These are phyloP conservation scores for Fraxinus anomala DNA, from an alignment of 257 asterid genomes.

Conservation along the genomic window DNA sequence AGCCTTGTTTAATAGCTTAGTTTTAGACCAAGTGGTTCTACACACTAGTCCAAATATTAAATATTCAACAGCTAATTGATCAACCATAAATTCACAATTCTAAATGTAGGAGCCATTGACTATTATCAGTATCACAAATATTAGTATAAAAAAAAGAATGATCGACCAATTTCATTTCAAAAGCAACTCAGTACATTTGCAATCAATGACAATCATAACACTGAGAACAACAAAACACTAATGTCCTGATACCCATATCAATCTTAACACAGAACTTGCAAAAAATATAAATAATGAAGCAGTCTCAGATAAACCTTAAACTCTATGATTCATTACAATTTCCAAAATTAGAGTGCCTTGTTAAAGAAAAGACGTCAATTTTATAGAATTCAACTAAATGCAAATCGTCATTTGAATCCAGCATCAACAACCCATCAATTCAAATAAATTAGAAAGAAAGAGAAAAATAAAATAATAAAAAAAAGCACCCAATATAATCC, in stretches of 20 bases:
- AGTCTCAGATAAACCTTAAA: neutral
- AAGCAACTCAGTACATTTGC: neutral
- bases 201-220: neutral
- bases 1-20: no score
- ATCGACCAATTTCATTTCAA: neutral
- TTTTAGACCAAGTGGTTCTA: no score
- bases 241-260: neutral
- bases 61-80: neutral
- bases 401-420: neutral
- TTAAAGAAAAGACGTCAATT: neutral
- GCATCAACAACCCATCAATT: neutral
- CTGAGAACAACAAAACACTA: neutral
- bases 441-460: neutral
- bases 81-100: neutral
- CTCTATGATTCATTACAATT: neutral
- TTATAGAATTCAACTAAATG: neutral
- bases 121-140: neutral
- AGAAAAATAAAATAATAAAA: neutral
- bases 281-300: neutral
- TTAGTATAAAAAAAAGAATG: neutral
- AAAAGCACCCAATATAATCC: neutral
- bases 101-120: neutral
- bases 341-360: neutral
- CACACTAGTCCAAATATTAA: neutral
- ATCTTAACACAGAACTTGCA: neutral